These are phyloP conservation scores for Daedalea quercina DNA, from an alignment of 768 basidiomycete genomes.

Conservation along the genomic window DNA sequence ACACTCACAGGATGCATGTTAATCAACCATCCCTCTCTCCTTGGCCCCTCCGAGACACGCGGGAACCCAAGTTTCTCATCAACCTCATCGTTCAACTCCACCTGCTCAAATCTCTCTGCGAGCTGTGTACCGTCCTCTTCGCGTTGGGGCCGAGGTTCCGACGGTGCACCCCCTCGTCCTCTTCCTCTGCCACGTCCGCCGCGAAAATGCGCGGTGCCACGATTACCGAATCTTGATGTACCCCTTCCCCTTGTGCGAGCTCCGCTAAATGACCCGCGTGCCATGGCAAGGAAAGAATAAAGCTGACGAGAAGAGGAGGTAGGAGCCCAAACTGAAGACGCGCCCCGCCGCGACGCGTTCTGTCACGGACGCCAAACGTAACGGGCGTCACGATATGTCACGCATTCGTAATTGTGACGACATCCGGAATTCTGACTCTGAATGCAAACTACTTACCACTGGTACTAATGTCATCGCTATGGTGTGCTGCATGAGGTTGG, in stretches of 20 bases:
- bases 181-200: slow-evolving; percentile 44
- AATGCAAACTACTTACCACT: too few species aligned
- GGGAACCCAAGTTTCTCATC: slow-evolving; percentile 92
- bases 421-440: too few species aligned
- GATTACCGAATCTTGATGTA: slow-evolving; percentile 32
- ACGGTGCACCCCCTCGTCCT: slow-evolving; percentile 35
- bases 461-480: too few species aligned
- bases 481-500: too few species aligned
- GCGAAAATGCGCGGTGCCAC: slow-evolving; percentile 20
- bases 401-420: too few species aligned
- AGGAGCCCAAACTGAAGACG: too few species aligned
- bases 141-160: slow-evolving; percentile 50
- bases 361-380: too few species aligned
- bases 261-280: slow-evolving; percentile 16
- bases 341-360: too few species aligned
- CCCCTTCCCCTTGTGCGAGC: slow-evolving; percentile 21
- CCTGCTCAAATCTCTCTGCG: slow-evolving; percentile 81
- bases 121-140: slow-evolving; percentile 89
- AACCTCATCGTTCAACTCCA: slow-evolving; percentile 71
- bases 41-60: slow-evolving; percentile 70
- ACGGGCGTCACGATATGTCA: too few species aligned
- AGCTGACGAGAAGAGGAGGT: too few species aligned
- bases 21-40: slow-evolving; percentile 87
- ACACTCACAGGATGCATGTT: slow-evolving; percentile 94
- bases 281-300: slow-evolving; percentile 9